Conservation (phyloP, 352 stramenopile genomes). For the Phytophthora podocarpi region DNA sequence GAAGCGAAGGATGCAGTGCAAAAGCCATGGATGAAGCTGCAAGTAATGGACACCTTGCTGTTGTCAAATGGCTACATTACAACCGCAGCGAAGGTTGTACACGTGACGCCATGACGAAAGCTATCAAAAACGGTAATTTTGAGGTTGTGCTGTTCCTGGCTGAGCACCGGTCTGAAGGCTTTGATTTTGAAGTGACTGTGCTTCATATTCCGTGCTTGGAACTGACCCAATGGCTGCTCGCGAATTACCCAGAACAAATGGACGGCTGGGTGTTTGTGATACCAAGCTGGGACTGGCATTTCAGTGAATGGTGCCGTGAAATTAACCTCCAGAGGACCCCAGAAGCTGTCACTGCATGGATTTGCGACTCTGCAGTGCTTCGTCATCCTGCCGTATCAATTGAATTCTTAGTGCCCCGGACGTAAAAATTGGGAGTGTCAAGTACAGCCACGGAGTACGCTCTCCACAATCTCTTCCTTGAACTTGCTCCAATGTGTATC, state of each 20-base stretch:
- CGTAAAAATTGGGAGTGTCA: no score
- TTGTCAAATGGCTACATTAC: constrained; percentile 30
- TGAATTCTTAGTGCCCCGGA: no score
- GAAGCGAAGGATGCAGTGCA: constrained; percentile 18
- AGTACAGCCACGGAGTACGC: constrained; percentile 22
- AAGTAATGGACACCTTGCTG: constrained; percentile 1
- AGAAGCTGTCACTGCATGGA: neutral
- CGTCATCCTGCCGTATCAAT: neutral
- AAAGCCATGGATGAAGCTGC: constrained; percentile 16
- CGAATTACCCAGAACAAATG: constrained; percentile 4
- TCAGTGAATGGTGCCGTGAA: constrained; percentile 8
- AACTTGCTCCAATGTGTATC: constrained; percentile 38
- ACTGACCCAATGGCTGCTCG: constrained; percentile 12
- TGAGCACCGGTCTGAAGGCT: constrained; percentile 1
- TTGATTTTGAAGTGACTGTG: neutral
- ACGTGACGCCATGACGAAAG: constrained; percentile 1
- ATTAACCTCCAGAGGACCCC: neutral
- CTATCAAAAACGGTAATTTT: constrained; percentile 8
- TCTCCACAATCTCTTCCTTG: constrained; percentile 41
- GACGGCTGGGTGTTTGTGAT: constrained; percentile 4
- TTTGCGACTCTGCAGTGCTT: constrained; percentile 1
- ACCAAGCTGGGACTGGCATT: constrained; percentile 15
- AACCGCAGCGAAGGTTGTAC: constrained; percentile 21
- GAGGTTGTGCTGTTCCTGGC: constrained; percentile 12
- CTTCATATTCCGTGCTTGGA: constrained; percentile 2